Base-by-base conservation (phyloP, 257 asterid genomes). In the Euphrasia confusa region DNA sequence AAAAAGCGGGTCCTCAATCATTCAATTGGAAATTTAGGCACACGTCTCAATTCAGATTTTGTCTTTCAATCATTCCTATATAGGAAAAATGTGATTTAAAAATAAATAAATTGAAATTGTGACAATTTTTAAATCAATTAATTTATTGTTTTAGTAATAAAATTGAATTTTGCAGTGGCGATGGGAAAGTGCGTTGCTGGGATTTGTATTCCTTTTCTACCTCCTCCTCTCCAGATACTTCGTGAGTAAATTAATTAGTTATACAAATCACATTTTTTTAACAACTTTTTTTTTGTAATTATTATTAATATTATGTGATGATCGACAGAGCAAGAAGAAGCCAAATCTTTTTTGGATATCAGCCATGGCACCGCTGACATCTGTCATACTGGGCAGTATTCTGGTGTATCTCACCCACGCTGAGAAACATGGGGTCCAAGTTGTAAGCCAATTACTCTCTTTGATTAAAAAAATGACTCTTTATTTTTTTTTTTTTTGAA, bases 131-230 rank as follows among this genome's bases (percentile, higher is more conserved):
- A 21, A 21, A 21, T 21, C 24, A 21, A 21, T 21, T 21, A 21
- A 21, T 21, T 21, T 0, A 21, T 21, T 21, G 24, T 21, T 21
- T 21, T 21, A 21, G 0, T 21, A 21, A 21, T 21, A 32, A 33
- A 33, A 37, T 50, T 50, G 10, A 15, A 37, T 69, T 72, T 78
- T 85, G 24, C 95, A 93, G 99, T 93, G 99, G 99, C 80, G 89
- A 83, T 93, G 99, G 99, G 89, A 93, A 68, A 93, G 97, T 74
- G 97, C 94, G 7, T 76, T 93, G 59, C 64, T 93, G 78, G 99
- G 99, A 68, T 71, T 70, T 71, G 79, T 80, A 48, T 93, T 93
- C 84, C 91, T 93, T 37, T 87, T 87, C 85, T 93, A 81, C 94
- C 86, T 93, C 55, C 78, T 89, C 17, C 70, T 79, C 3, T 84